phyloP scores from a whole-genome alignment of 2,329 filamentous ascomycete genomes.

The Fusarium sp. region DNA sequence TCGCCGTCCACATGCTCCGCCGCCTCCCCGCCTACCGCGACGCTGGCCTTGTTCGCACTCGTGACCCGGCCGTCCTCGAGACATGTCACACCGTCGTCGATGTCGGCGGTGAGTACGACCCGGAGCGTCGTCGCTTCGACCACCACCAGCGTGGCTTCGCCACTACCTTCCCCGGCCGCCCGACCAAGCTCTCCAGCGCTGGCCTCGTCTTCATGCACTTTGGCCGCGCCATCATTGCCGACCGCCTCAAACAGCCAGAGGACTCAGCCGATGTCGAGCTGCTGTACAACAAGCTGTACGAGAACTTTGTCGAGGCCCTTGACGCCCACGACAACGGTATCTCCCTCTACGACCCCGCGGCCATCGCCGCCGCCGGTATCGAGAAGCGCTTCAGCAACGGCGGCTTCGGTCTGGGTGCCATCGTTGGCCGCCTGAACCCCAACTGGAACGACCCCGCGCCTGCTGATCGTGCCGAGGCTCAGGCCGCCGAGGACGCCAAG shows the following conservation, averaged over 20 bases:
- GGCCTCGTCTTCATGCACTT: conserved; percentile 97
- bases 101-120: conserved; percentile 93
- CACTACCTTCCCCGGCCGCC: conserved; percentile 81
- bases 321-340: conserved; percentile 99
- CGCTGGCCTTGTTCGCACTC: conserved; percentile 81
- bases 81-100: conserved; percentile 95
- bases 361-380: conserved; percentile 72
- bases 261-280: conserved; percentile 73
- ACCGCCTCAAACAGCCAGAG: conserved; percentile 58
- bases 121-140: conserved; percentile 80
- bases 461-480: conserved; percentile 61
- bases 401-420: conserved; percentile 81
- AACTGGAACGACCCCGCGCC: conserved; percentile 75
- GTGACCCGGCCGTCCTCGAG: conserved; percentile 78
- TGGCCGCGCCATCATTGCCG: conserved; percentile 80
- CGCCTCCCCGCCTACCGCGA: conserved; percentile 80
- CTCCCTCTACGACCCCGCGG: conserved; percentile 76
- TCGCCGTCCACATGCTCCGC: conserved; percentile 95
- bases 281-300: conserved; percentile 89
- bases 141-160: conserved; percentile 95
- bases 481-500: conserved; percentile 79
- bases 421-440: conserved; percentile 81
- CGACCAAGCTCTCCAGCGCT: conserved; percentile 90
- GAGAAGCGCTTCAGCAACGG: conserved; percentile 84
- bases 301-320: conserved; percentile 91